Conservation (phyloP, 2,329 filamentous ascomycete genomes). For the Immersiporthe knoxdaviesiana region DNA sequence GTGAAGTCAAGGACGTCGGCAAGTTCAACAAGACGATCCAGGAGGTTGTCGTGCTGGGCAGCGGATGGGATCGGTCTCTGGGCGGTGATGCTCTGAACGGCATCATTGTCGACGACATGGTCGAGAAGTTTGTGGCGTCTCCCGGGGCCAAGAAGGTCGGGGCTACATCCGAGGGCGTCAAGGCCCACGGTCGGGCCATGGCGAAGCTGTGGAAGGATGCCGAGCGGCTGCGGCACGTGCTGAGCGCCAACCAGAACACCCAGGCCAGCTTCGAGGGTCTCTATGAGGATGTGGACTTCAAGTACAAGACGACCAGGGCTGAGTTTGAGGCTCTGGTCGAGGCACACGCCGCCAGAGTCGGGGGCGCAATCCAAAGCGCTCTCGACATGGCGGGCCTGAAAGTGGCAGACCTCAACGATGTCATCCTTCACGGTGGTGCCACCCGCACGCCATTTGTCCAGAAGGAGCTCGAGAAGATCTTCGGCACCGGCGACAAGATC, state of each 20-base stretch:
- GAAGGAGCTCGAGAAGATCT: slow-evolving; percentile 77
- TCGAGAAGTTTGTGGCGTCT: slow-evolving; percentile 75
- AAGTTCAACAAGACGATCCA: slow-evolving; percentile 96
- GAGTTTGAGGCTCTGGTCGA: slow-evolving; percentile 81
- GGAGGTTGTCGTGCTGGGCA: slow-evolving; percentile 86
- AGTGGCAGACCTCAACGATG: slow-evolving; percentile 77
- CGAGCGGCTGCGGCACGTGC: slow-evolving; percentile 81
- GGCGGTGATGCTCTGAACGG: slow-evolving; percentile 90
- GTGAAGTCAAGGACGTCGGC: slow-evolving; percentile 85
- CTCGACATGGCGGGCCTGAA: slow-evolving; percentile 73
- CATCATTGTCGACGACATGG: slow-evolving; percentile 86
- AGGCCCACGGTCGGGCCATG: slow-evolving; percentile 78
- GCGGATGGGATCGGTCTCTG: slow-evolving; percentile 85
- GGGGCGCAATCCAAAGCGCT: slow-evolving; percentile 71
- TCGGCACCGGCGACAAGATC: slow-evolving; percentile 76
- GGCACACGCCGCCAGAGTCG: slow-evolving; percentile 69
- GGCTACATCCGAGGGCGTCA: slow-evolving; percentile 65
- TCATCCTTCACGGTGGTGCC: slow-evolving; percentile 91
- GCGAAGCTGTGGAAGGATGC: slow-evolving; percentile 94
- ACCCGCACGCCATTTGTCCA: slow-evolving; percentile 94
- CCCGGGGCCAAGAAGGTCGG: slow-evolving; percentile 67
- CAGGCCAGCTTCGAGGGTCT: slow-evolving; percentile 82
- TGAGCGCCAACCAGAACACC: slow-evolving; percentile 90
- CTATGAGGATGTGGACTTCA: slow-evolving; percentile 91
- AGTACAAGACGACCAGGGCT: slow-evolving; percentile 80